Evolutionary conservation across 75 land plant species (phyloP).

Genomic region (Selaginella moellendorffii): DNA sequence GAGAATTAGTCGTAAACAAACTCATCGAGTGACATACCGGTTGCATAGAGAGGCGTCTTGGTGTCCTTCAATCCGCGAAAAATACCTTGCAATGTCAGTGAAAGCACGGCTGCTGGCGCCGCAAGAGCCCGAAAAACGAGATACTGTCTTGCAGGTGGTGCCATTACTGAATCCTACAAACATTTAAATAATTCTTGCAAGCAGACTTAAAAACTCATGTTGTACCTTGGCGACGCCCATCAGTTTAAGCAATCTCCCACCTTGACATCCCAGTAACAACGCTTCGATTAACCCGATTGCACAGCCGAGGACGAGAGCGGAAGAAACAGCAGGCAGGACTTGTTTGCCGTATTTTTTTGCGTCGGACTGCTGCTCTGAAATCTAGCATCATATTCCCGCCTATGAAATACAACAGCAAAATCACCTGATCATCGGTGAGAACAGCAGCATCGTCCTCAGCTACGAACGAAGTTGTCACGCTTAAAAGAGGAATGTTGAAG

Average conservation of each 20-base stretch:
- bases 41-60: conserved; percentile 81
- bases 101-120: conserved; percentile 70
- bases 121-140: conserved; percentile 78
- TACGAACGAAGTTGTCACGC: conserved; percentile 93
- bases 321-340: conserved; percentile 3
- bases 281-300: not conserved
- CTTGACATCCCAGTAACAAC: not conserved
- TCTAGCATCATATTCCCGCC: not conserved
- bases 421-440: not conserved
- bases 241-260: not conserved
- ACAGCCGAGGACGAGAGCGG: not conserved
- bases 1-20: not conserved
- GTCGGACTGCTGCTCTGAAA: not conserved
- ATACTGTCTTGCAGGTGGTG: conserved; percentile 59
- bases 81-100: conserved; percentile 86
- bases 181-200: not conserved
- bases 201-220: not conserved
- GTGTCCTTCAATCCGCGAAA: conserved; percentile 93
- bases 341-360: not conserved
- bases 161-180: conserved; percentile 73
- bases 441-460: conserved; percentile 71
- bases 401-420: not conserved
- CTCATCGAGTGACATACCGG: conserved; percentile 33
- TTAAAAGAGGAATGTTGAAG: conserved; percentile 85
- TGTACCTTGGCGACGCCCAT: not conserved